phyloP scores from a whole-genome alignment of 2,329 filamentous ascomycete species.

The Mollisiaceae sp. region DNA sequence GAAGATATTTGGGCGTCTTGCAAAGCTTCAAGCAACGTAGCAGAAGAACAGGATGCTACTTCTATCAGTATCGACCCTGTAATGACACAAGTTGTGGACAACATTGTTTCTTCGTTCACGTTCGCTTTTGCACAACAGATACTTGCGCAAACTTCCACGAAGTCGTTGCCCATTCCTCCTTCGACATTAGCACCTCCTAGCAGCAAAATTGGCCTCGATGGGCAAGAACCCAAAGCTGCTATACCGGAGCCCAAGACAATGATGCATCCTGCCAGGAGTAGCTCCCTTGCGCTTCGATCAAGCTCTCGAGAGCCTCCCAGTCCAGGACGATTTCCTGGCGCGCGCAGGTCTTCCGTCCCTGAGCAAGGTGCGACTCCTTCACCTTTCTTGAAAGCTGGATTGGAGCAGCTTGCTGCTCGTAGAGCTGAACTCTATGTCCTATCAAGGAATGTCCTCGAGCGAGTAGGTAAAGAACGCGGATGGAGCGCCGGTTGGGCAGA shows the following conservation, averaged over 20 bases:
- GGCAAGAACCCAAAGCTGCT: conserved; percentile 63
- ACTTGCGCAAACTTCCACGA: conserved; percentile 74
- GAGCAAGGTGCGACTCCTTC: conserved; percentile 48
- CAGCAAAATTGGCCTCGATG: conserved; percentile 42
- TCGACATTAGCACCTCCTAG: conserved; percentile 53
- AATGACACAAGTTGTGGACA: conserved; percentile 66
- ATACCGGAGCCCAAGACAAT: conserved; percentile 73
- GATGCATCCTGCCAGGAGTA: conserved; percentile 69
- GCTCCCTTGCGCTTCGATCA: conserved; percentile 59
- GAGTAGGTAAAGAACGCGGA: conserved; percentile 70
- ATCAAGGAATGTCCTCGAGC: conserved; percentile 79
- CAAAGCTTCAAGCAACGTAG: conserved; percentile 38
- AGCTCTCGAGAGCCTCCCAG: conserved; percentile 53
- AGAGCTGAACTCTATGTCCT: conserved; percentile 83
- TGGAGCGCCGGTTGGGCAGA: conserved; percentile 81
- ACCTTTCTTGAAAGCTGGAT: conserved; percentile 64
- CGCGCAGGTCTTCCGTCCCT: conserved; percentile 46
- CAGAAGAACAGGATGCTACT: conserved; percentile 31
- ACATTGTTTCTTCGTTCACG: conserved; percentile 77
- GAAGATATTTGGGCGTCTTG: conserved; percentile 75
- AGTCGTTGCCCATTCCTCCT: conserved; percentile 68
- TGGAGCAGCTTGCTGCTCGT: conserved; percentile 81
- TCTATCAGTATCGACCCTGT: conserved; percentile 41
- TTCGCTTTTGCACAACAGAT: conserved; percentile 79
- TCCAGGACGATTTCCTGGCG: conserved; percentile 59